Conservation (phyloP, 1,284 basidiomycete genomes). For the Ustilago curta region DNA sequence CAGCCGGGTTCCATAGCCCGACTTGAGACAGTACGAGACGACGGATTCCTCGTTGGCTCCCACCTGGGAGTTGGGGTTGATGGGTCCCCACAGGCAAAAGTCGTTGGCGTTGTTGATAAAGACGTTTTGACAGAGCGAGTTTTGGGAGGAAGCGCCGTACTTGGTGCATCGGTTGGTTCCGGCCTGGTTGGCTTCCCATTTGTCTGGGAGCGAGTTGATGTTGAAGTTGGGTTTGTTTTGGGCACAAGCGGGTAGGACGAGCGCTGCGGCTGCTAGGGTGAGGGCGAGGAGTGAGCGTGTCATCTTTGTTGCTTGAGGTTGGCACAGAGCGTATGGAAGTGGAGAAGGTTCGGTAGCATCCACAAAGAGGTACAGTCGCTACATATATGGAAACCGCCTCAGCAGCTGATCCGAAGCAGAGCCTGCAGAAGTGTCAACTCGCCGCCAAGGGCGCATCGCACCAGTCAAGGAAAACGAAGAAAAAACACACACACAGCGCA, state of each 20-base stretch:
- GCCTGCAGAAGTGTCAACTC: no score
- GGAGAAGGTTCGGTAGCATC: background rate
- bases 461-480: background rate
- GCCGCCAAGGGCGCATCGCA: background rate
- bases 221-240: slow-evolving; percentile 55
- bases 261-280: slow-evolving; percentile 15
- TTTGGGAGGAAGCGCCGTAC: slow-evolving; percentile 47
- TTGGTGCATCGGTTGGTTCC: slow-evolving; percentile 63
- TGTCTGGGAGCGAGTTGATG: slow-evolving; percentile 57
- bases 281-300: slow-evolving; percentile 18
- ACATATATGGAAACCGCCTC: background rate
- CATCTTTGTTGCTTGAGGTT: slow-evolving; percentile 8
- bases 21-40: slow-evolving; percentile 79
- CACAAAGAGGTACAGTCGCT: background rate
- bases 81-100: slow-evolving; percentile 64
- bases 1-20: slow-evolving; percentile 73
- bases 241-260: slow-evolving; percentile 10
- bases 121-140: slow-evolving; percentile 63
- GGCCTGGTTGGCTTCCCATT: slow-evolving; percentile 60
- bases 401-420: background rate
- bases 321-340: background rate
- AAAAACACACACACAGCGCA: background rate
- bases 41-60: slow-evolving; percentile 73
- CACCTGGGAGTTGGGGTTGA: slow-evolving; percentile 43
- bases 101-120: slow-evolving; percentile 63